Evolutionary conservation across 768 basidiomycete genomes (phyloP).

Genomic region (Rhodotorula paludigena): DNA sequence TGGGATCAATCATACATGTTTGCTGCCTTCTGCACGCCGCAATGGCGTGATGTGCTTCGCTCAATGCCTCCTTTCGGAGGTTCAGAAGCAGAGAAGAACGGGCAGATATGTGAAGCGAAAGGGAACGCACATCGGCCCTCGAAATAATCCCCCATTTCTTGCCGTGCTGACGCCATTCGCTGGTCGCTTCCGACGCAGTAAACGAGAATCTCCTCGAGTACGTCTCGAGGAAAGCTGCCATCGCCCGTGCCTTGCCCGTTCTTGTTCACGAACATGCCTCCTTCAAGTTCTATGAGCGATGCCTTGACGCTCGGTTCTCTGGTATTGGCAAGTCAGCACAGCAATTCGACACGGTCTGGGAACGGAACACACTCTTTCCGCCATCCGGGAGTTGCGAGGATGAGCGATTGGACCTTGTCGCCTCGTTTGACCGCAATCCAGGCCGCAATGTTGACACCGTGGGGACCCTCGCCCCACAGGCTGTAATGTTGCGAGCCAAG

Average conservation of each 20-base stretch:
- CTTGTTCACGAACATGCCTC: conserved; percentile 3
- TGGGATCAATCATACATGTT: too few species aligned
- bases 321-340: not conserved
- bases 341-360: too few species aligned
- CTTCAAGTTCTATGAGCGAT: not conserved
- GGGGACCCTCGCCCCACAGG: conserved; percentile 21
- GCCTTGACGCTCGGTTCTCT: not conserved
- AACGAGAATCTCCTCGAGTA: conserved; percentile 7
- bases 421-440: conserved; percentile 14
- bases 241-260: not conserved
- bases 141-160: not conserved
- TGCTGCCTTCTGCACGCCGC: too few species aligned
- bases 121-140: conserved; percentile 12
- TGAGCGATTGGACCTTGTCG: conserved; percentile 1
- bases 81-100: not conserved
- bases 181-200: conserved; percentile 3
- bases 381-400: conserved; percentile 19
- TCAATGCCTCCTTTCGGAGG: too few species aligned
- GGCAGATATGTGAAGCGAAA: too few species aligned
- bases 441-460: conserved; percentile 6
- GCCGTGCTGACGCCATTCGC: not conserved
- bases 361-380: not conserved
- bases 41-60: too few species aligned
- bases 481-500: not conserved
- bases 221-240: not conserved